Evolutionary conservation across 2,329 filamentous ascomycete genomes (phyloP), one percentile per base, ranked within the genome.

Genomic region (Bretziella fagacearum): DNA sequence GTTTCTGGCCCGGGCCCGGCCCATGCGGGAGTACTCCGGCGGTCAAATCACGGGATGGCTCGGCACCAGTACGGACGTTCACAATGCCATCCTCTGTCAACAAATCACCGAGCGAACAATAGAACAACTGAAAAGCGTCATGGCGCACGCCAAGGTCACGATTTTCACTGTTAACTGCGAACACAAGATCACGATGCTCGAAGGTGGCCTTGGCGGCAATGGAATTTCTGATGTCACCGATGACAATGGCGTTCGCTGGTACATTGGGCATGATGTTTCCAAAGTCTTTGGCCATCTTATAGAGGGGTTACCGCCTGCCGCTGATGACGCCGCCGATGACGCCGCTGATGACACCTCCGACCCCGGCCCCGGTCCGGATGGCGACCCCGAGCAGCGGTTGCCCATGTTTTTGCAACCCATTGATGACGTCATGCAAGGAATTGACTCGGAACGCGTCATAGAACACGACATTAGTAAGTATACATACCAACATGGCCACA

Each of bases 21-120:
- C 83, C 0, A 67, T 85, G 55, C 69, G 68, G 32, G 75, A 84
- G 51, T 71, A 70, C 52, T 70, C 78, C 37, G 73, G 73, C 0
- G 80, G 79, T 2, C 64, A 70, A 41, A 84, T 87, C 42, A 68
- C 83, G 50, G 84, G 82, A 56, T 87, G 82, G 82, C 84, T 83
- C 55, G 83, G 68, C 13, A 85, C 81, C 1, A 85, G 79, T 55
- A 86, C 82, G 10, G 82, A 89, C 53, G 81, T 86, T 15, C 78
- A 87, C 56, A 81, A 86, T 52, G 44, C 43, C 13, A 69, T 77
- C 36, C 78, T 86, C 2, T 69, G 81, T 55, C 72, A 79, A 11
- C 77, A 80, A 50, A 67, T 80, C 51, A 79, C 79, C 13, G 76
- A 74, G 51, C 69, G 75, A 49, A 80, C 73, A 15, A 70, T 77